Base-by-base conservation (phyloP, 2,329 filamentous ascomycete species). In the Stromatinia cepivora region DNA sequence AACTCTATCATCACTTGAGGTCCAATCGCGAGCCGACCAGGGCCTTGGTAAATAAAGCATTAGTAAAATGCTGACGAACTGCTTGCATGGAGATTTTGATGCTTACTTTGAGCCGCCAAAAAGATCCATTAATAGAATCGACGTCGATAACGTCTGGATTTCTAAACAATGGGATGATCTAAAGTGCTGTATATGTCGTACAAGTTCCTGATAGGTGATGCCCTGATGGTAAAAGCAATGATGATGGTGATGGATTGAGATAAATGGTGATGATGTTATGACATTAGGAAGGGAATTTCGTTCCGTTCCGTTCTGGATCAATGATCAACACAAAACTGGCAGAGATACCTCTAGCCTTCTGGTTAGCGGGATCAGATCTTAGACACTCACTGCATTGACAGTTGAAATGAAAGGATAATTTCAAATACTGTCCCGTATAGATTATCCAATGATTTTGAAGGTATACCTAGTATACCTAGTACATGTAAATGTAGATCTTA, bases 1-100 rank as follows among this genome's bases (percentile, higher is more conserved):
- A n/a, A 94, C 90, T 42, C 88, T 84, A 79, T 94, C 92, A 78
- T 94, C 91, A 66, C 87, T 89, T 20, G 87, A 82, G 10, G 85
- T 88, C 90, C 91, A 94, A 72, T 87, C 84, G 64, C 81, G 78
- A 1, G 82, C 77, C 31, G 82, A 79, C 89, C 90, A 92, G 31
- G 82, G 81, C 70, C 87, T 90, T 77, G 52, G 10, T n/a, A 48
- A 31, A 52, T 20, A 39, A 56, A n/a, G 20, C 4, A 52, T 63
- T 11, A 56, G 58, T 34, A 54, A 17, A 46, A 50, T n/a, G 10
- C 7, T 20, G 17, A 4, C 39, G 56, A 22, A 25, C 13, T 58
- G 10, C 31, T 59, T 11, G 20, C 36, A n/a, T 15, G 56, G 17
- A 39, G 31, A 57, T 15, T 59, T 62, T 10, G 56, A 52, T 57